Evolutionary conservation across 1,139 yeast genomes (phyloP), one percentile per base, ranked within the genome.

Genomic region (Yamadazyma spencermartinsiae): DNA sequence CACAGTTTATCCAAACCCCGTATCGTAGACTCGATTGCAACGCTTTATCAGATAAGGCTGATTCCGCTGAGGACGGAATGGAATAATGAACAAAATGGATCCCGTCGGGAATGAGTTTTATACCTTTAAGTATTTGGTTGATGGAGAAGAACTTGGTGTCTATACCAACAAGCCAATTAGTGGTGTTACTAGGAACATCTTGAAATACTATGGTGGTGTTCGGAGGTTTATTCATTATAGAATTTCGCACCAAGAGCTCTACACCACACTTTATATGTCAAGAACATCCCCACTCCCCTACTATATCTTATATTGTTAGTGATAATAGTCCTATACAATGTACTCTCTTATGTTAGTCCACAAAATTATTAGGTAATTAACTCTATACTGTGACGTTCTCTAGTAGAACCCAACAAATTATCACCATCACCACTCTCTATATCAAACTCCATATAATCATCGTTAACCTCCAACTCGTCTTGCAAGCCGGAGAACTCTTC

Each of bases 41-140:
- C 1, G 35, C 42, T 5, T 31, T 12, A 14, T 36, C 38, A 11
- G 42, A 44, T 10, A 38, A 31, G 4, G 34, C 40, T 1, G 33
- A 34, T 2, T n/a, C n/a, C n/a, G n/a, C n/a, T n/a, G n/a, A n/a
- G n/a, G 52, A 39, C 5, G 56, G 56, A 2, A 49, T 29, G 3
- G 66, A 54, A 41, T 54, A 63, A 43, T 63, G 68, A 21, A 63
- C 42, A 6, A 63, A 44, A 43, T 63, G 68, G 3, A 52, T 37
- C 1, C 68, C 68, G 9, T 39, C 31, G 2, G 66, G 63, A 11
- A 63, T 50, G 6, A 43, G 36, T 38, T 60, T 62, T 21, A 63
- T 51, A 2, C 68, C 68, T 34, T 49, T 46, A 4, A 63, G 42
- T 2, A 46, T 26, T 14, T 44, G 42, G 33, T 51, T 55, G 12